A percentile compares a stretch with the other conserved stretches of the same genome.
phyloP scores from a whole-genome alignment of 1,139 yeast genomes.

The Pichia sp. region DNA sequence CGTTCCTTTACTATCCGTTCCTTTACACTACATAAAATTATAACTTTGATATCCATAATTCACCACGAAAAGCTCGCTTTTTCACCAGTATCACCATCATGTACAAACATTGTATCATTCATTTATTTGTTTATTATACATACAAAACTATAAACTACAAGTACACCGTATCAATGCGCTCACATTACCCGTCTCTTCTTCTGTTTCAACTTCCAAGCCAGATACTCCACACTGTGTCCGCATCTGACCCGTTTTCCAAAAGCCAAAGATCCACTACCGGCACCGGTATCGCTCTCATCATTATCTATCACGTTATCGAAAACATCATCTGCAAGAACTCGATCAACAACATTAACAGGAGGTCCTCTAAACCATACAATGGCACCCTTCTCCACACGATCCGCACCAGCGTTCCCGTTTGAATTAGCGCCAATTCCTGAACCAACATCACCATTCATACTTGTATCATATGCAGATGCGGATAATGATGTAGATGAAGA shows the following conservation, averaged over 20 bases:
- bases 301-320: slow-evolving; percentile 7
- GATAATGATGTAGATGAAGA: too few species aligned
- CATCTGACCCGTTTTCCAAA: slow-evolving; percentile 30
- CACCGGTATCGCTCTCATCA: too few species aligned
- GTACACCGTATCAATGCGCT: background rate
- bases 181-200: background rate
- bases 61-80: too few species aligned
- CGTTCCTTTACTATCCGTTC: slow-evolving; percentile 1
- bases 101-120: too few species aligned
- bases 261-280: too few species aligned
- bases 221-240: slow-evolving; percentile 65
- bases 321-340: slow-evolving; percentile 31
- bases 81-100: too few species aligned
- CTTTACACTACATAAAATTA: background rate
- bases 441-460: too few species aligned
- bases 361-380: slow-evolving; percentile 79
- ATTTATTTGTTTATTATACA: background rate
- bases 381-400: slow-evolving; percentile 17
- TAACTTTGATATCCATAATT: background rate
- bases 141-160: too few species aligned
- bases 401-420: too few species aligned
- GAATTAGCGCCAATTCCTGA: too few species aligned
- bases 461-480: too few species aligned
- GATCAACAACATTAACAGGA: slow-evolving; percentile 51
- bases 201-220: slow-evolving; percentile 51